Conservation (phyloP, 352 stramenopile genomes). For the Pythium monospermum region DNA sequence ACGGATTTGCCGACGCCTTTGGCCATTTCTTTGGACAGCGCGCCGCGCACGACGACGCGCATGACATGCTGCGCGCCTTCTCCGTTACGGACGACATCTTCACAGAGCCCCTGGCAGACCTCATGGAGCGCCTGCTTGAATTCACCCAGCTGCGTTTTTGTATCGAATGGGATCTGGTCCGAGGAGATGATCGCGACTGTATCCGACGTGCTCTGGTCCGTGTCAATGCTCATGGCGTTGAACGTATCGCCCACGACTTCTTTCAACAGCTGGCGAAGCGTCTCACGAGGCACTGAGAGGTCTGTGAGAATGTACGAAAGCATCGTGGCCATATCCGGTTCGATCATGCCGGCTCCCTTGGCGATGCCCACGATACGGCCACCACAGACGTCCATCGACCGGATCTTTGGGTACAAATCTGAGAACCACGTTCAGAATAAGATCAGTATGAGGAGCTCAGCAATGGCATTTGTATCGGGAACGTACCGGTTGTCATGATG, state of each 20-base stretch:
- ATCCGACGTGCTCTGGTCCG: constrained; percentile 97
- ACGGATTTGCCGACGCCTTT: constrained; percentile 90
- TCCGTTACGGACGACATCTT: constrained; percentile 98
- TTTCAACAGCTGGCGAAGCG: constrained; percentile 69
- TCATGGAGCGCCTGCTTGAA: constrained; percentile 91
- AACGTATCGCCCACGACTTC: constrained; percentile 86
- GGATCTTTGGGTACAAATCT: constrained; percentile 90
- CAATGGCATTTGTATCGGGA: background rate
- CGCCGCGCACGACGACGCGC: constrained; percentile 87
- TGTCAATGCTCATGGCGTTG: constrained; percentile 96
- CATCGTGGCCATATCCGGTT: constrained; percentile 96
- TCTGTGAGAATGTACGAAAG: constrained; percentile 88
- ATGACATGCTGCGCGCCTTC: constrained; percentile 98
- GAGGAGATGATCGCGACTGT: constrained; percentile 95
- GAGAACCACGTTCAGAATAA: background rate
- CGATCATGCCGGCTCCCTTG: constrained; percentile 99
- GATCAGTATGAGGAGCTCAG: background rate
- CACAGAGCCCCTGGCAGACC: constrained; percentile 91
- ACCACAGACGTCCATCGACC: constrained; percentile 72
- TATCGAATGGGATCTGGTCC: constrained; percentile 87
- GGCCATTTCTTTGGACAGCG: constrained; percentile 68
- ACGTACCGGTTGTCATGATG: constrained; percentile 95
- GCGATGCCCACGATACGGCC: constrained; percentile 95
- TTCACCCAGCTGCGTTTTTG: constrained; percentile 61
- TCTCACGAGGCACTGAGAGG: constrained; percentile 73